phyloP scores from a whole-genome alignment of 257 asterid species.

The Scutellaria barbata region DNA sequence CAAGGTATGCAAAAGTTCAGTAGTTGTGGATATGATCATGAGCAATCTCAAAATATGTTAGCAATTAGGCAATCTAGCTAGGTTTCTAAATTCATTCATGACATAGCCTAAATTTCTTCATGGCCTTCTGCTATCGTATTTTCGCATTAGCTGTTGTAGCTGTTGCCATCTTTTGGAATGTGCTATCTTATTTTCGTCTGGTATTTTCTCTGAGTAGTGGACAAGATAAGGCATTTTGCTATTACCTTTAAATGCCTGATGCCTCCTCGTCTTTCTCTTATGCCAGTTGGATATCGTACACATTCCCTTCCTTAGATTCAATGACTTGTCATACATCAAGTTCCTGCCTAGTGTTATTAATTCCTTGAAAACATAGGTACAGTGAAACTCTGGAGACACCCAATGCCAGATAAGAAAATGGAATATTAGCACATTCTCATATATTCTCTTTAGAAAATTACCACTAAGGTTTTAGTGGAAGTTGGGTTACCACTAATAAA shows the following conservation, averaged over 20 bases:
- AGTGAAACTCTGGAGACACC: not conserved
- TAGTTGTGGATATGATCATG: not conserved
- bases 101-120: not conserved
- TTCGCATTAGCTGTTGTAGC: not conserved
- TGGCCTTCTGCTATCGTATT: not conserved
- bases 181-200: not conserved
- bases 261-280: not conserved
- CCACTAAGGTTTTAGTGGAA: not conserved
- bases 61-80: not conserved
- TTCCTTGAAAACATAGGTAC: not conserved
- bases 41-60: not conserved
- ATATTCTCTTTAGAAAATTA: not conserved
- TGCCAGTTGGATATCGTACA: not conserved
- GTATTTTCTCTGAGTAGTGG: not conserved
- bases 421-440: not conserved
- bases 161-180: slow-evolving; percentile 5
- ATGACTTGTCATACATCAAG: slow-evolving; percentile 1
- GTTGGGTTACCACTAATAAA: not conserved
- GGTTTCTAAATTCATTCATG: not conserved
- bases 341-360: not conserved
- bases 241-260: not conserved
- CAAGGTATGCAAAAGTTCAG: slow-evolving; percentile 56
- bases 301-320: not conserved
- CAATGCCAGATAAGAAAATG: not conserved
- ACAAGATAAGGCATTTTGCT: not conserved